Percentiles rank a stretch among this genome's conserved stretches.
phyloP scores from a whole-genome alignment of 2,329 filamentous ascomycete species.

The Calonectria ilicicola region DNA sequence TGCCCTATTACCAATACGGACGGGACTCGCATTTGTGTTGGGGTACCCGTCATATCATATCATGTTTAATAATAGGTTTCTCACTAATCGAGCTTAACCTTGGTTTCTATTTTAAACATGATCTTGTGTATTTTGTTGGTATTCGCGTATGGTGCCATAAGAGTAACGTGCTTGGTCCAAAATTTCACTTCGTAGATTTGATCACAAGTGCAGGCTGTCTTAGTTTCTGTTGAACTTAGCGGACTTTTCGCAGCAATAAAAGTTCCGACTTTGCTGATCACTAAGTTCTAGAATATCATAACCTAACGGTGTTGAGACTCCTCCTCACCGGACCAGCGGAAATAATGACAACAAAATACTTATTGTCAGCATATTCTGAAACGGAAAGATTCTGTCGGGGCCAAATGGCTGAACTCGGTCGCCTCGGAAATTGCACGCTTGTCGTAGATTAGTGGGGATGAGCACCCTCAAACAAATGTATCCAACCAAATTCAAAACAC shows the following conservation, averaged over 20 bases:
- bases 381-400: not conserved
- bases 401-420: not conserved
- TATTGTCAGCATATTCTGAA: not conserved
- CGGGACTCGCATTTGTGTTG: not conserved
- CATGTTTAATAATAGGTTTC: not conserved
- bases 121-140: not conserved
- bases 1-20: too few species aligned
- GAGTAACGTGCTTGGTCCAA: too few species aligned
- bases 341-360: not conserved
- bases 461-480: not conserved
- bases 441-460: not conserved
- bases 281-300: not conserved
- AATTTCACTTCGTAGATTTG: too few species aligned
- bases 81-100: not conserved
- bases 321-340: not conserved
- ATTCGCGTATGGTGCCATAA: not conserved
- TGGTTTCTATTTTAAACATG: not conserved
- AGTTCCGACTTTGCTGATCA: too few species aligned
- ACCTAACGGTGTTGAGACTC: not conserved
- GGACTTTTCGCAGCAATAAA: too few species aligned
- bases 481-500: not conserved
- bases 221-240: too few species aligned
- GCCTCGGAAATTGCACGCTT: not conserved
- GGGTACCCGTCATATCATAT: not conserved
- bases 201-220: too few species aligned